Conservation (phyloP, 2,329 filamentous ascomycete genomes). For the Ascochyta pisi region DNA sequence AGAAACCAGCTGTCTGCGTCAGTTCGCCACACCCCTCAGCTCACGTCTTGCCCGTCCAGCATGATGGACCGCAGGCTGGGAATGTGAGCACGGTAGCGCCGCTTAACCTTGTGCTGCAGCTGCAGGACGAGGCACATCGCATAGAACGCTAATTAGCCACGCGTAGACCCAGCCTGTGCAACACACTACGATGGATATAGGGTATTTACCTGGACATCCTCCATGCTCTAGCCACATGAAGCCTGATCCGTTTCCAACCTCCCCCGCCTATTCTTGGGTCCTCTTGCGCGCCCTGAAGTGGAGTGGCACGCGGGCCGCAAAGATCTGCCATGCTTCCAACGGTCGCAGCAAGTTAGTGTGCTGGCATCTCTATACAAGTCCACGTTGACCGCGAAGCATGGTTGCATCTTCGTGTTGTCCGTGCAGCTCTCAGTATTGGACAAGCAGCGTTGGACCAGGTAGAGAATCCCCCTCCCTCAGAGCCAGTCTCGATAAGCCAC, state of each 20-base stretch:
- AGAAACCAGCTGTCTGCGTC: conserved; percentile 16
- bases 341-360: conserved; percentile 15
- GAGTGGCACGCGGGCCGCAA: conserved; percentile 25
- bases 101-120: conserved; percentile 20
- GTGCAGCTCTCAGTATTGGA: conserved; percentile 18
- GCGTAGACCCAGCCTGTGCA: conserved; percentile 16
- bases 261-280: conserved; percentile 41
- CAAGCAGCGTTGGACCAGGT: conserved; percentile 17
- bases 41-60: conserved; percentile 22
- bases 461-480: conserved; percentile 11
- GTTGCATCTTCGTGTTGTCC: conserved; percentile 9
- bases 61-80: conserved; percentile 24
- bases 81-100: conserved; percentile 15
- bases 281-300: conserved; percentile 15
- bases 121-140: conserved; percentile 28
- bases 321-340: conserved; percentile 19
- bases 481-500: conserved; percentile 4
- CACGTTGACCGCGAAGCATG: conserved; percentile 24
- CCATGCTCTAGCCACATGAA: conserved; percentile 20
- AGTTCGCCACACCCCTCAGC: conserved; percentile 16
- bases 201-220: conserved; percentile 25
- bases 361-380: conserved; percentile 19
- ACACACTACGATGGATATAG: conserved; percentile 13
- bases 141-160: conserved; percentile 29
- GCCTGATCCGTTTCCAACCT: conserved; percentile 31